These are phyloP conservation scores for Suillus paluster DNA, from an alignment of 768 basidiomycete genomes.

Conservation along the genomic window DNA sequence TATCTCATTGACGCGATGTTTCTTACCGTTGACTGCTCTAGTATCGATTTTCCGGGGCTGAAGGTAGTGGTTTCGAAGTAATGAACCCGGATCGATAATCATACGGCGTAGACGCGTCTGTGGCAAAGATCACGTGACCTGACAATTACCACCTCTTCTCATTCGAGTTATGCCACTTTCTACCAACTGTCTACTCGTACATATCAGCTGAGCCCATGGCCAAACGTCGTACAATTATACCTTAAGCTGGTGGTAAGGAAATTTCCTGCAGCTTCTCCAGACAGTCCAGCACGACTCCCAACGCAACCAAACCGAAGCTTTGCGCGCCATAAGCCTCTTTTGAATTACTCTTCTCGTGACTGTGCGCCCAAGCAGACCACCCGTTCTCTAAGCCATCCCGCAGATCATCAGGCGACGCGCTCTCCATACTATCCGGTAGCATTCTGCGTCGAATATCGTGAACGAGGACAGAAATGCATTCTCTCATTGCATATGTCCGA, in stretches of 20 bases:
- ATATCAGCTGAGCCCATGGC: background rate
- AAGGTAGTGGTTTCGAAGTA: no score
- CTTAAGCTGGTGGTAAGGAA: background rate
- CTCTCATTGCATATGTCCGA: slow-evolving; percentile 64
- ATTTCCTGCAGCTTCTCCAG: slow-evolving; percentile 43
- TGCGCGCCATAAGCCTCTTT: slow-evolving; percentile 50
- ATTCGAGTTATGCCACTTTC: no score
- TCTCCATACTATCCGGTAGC: slow-evolving; percentile 33
- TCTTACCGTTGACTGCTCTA: background rate
- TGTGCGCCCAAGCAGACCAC: slow-evolving; percentile 71
- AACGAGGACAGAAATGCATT: slow-evolving; percentile 58
- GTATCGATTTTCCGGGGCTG: background rate
- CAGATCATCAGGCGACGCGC: slow-evolving; percentile 32
- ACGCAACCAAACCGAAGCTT: slow-evolving; percentile 71
- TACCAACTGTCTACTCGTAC: no score
- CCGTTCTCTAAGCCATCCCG: slow-evolving; percentile 50
- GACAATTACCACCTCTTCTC: background rate
- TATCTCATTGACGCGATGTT: background rate
- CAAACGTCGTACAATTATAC: background rate
- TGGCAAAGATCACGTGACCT: slow-evolving; percentile 2
- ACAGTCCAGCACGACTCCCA: slow-evolving; percentile 62
- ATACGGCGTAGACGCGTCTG: background rate
- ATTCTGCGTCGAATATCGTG: slow-evolving; percentile 50
- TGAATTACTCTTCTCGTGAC: slow-evolving; percentile 39
- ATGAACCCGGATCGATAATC: no score